A percentile compares a stretch with the other conserved stretches of the same genome.
phyloP scores from a whole-genome alignment of 2,329 filamentous ascomycete species.

The Colletotrichum gloeosporioides region DNA sequence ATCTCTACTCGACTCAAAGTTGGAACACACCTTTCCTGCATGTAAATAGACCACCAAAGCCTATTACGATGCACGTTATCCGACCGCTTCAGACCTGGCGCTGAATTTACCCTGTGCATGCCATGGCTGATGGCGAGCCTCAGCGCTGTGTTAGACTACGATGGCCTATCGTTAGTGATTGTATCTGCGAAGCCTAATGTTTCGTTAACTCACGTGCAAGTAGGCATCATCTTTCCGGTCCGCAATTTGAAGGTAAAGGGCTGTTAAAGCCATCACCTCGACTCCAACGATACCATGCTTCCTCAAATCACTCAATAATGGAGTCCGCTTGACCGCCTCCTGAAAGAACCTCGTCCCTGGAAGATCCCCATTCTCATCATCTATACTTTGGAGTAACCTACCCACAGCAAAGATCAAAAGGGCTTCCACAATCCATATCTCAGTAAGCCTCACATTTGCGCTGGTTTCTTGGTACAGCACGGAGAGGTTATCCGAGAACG shows the following conservation, averaged over 20 bases:
- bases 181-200: accelerated
- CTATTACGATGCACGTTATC: constrained; percentile 3
- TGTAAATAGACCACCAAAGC: constrained; percentile 20
- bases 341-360: not conserved
- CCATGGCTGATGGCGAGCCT: constrained; percentile 8
- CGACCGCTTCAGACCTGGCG: not conserved
- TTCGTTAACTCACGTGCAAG: not conserved
- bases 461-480: not conserved
- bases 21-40: constrained; percentile 7
- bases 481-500: constrained; percentile 13
- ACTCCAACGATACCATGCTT: not conserved
- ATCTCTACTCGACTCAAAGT: accelerated
- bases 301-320: not conserved
- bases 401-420: constrained; percentile 10
- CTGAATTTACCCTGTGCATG: not conserved
- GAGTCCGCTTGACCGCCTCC: not conserved
- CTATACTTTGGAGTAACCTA: not conserved
- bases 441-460: not conserved
- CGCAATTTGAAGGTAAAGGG: constrained; percentile 1
- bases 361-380: not conserved
- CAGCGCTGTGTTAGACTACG: not conserved
- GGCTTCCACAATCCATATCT: constrained; percentile 6
- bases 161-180: accelerated
- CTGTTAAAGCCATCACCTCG: constrained; percentile 11
- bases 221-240: constrained; percentile 20